Conservation (phyloP, 202 grass and related monocot species). For the Hordeum pubiflorum region DNA sequence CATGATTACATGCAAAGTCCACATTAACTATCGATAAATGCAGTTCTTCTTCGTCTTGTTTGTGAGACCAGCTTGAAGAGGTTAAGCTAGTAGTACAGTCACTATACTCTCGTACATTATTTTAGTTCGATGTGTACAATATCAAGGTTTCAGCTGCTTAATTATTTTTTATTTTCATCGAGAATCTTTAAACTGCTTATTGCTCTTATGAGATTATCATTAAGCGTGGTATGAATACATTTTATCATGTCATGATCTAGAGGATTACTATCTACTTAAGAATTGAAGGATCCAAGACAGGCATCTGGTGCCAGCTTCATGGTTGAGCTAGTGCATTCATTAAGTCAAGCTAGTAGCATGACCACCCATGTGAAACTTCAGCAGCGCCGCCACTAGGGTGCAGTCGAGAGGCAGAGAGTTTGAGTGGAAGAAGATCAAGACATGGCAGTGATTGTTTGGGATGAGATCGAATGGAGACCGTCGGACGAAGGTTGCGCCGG, state of each 20-base stretch:
- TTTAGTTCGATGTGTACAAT: constrained; percentile 29
- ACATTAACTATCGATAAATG: constrained; percentile 40
- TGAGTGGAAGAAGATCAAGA: too few species aligned
- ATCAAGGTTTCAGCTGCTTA: neutral
- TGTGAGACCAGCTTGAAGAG: neutral
- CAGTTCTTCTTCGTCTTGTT: neutral
- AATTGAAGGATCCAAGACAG: neutral
- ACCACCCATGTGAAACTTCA: neutral
- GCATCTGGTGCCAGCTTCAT: neutral
- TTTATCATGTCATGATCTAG: neutral
- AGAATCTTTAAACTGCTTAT: neutral
- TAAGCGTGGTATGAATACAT: neutral
- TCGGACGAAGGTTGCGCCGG: too few species aligned
- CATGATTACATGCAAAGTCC: neutral
- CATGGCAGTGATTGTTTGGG: too few species aligned
- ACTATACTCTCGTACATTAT: constrained; percentile 1
- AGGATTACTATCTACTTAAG: neutral
- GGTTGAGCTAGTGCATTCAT: neutral
- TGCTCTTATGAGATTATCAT: neutral
- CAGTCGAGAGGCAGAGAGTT: too few species aligned
- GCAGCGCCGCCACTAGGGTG: too few species aligned
- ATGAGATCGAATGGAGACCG: too few species aligned
- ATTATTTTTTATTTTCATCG: neutral
- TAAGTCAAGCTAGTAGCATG: neutral
- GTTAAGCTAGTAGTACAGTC: constrained; percentile 15